Evolutionary conservation across 2,329 filamentous ascomycete species (phyloP), one percentile per base, ranked within the genome.

Genomic region (Stachybotrys chartarum): DNA sequence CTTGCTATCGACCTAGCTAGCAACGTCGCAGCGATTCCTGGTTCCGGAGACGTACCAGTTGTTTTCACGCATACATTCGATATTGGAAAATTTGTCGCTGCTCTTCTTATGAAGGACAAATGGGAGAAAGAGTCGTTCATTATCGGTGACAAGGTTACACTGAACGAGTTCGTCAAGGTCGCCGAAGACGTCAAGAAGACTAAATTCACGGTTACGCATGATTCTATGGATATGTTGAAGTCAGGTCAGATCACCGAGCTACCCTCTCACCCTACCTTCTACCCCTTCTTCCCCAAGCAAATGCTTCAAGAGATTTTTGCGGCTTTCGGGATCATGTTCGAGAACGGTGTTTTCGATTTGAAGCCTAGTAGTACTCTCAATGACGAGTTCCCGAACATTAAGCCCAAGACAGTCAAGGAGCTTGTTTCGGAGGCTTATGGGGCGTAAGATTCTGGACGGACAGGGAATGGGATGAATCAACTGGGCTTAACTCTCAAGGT

Each of bases 31-130:
- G 76, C 72, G 11, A 74, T 81, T 18, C 78, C 79, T 0, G 78
- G 77, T 0, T 67, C 73, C 24, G 80, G 80, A 0, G 67, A 76
- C n/a, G 68, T 65, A 6, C 64, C 64, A 3, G 67, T 77, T 8
- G 64, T 70, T 3, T 76, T 80, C 62, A 82, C 78, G 0, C 75
- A 80, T 59, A 77, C 72, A 1, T 64, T 64, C 5, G 79, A 83
- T 60, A 66, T 83, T 46, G 78, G 72, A 3, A 70, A 64, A 42
- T 80, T 77, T 54, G 68, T 79, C 6, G 72, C 70, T 7, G 70
- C 68, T 5, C 55, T 69, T 4, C 59, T 82, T 14, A 70, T 71
- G n/a, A 57, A 75, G 24, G 60, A 70, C 3, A 68, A 67, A 24
- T 81, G 79, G 79, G 71, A 75, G 3, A 66, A 70, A 35, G 61